phyloP scores from a whole-genome alignment of 1,284 basidiomycete species.

The Trametes hirsuta region DNA sequence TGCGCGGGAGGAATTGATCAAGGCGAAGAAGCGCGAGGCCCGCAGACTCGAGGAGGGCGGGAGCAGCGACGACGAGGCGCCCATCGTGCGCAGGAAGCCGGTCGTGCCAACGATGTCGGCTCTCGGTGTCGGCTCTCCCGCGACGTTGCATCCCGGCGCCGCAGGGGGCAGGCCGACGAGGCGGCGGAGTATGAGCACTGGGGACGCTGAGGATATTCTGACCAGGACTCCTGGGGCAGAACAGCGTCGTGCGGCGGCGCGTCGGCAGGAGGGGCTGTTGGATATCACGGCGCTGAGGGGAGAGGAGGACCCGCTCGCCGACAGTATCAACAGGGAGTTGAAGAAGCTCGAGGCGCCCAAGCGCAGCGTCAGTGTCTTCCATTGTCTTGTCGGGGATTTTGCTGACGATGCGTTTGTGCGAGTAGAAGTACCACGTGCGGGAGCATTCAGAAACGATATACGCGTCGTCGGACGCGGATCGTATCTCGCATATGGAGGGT shows the following conservation, averaged over 20 bases:
- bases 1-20: constrained; percentile 68
- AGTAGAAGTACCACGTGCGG: constrained; percentile 62
- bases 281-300: constrained; percentile 43
- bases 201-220: constrained; percentile 57
- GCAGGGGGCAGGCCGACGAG: constrained; percentile 47
- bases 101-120: constrained; percentile 11
- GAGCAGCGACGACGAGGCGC: constrained; percentile 42
- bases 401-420: constrained; percentile 4
- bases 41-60: constrained; percentile 54
- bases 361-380: constrained; percentile 48
- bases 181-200: constrained; percentile 73
- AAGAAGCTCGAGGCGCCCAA: constrained; percentile 55
- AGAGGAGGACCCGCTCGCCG: constrained; percentile 58
- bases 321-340: constrained; percentile 72
- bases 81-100: constrained; percentile 36
- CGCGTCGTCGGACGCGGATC: constrained; percentile 73
- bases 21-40: constrained; percentile 71
- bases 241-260: constrained; percentile 30
- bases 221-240: constrained; percentile 34
- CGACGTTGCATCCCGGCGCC: constrained; percentile 10
- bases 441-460: constrained; percentile 79
- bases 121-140: not conserved
- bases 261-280: constrained; percentile 40
- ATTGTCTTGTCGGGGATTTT: not conserved
- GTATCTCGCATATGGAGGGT: constrained; percentile 65